Evolutionary conservation across 2,329 filamentous ascomycete genomes (phyloP).

Genomic region (Venturia carpophila): DNA sequence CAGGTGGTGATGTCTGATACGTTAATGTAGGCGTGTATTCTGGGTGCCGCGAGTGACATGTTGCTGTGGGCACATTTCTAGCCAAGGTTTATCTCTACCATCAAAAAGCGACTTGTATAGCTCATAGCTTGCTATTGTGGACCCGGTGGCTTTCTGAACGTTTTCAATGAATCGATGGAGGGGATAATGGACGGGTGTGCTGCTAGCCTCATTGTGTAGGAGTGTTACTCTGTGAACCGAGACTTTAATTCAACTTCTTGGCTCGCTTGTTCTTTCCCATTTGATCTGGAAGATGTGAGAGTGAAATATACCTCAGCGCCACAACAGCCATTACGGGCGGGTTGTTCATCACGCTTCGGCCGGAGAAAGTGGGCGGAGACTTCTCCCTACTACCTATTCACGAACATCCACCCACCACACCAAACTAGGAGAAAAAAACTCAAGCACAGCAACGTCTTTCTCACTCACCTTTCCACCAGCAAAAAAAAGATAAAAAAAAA

Average conservation of each 20-base stretch:
- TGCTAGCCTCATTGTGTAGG: slow-evolving; percentile 9
- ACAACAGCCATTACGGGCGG: too few relatives aligned
- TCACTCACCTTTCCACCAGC: too few relatives aligned
- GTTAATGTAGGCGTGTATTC: background rate
- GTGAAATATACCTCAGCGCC: too few relatives aligned
- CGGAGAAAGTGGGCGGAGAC: too few relatives aligned
- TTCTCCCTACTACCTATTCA: too few relatives aligned
- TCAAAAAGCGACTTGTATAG: background rate
- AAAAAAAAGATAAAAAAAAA: too few relatives aligned
- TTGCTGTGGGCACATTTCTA: background rate
- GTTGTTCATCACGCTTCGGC: too few relatives aligned
- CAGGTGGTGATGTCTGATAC: slow-evolving; percentile 10
- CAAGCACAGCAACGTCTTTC: too few relatives aligned
- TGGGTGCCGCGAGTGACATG: background rate
- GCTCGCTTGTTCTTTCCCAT: background rate
- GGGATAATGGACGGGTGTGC: background rate
- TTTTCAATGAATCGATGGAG: background rate
- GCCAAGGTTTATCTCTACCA: background rate
- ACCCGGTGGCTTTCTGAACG: background rate
- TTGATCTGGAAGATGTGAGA: background rate
- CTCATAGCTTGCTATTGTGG: background rate
- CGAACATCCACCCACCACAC: too few relatives aligned
- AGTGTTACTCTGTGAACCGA: background rate
- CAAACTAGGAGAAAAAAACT: too few relatives aligned
- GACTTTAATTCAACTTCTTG: background rate